phyloP scores from a whole-genome alignment of 257 asterid species.

The Parsonsia alboflavescens region DNA sequence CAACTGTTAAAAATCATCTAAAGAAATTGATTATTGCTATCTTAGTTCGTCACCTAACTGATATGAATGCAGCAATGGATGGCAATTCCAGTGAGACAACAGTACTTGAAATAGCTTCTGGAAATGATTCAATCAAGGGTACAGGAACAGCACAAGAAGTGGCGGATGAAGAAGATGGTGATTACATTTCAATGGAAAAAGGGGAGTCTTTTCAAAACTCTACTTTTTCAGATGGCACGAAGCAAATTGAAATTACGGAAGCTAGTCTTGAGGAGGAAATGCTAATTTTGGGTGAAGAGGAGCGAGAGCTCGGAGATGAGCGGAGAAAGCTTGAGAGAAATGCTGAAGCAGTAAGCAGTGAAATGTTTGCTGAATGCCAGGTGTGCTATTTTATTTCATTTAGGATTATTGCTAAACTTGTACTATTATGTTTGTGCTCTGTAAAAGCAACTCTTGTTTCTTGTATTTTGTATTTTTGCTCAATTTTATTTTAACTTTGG shows the following conservation, averaged over 20 bases:
- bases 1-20: conserved; percentile 19
- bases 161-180: conserved; percentile 25
- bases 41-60: conserved; percentile 24
- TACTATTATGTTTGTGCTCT: neutral
- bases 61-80: conserved; percentile 25
- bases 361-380: conserved; percentile 97
- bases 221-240: conserved; percentile 25
- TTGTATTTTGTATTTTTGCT: neutral
- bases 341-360: conserved; percentile 85
- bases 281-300: conserved; percentile 51
- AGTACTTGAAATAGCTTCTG: conserved; percentile 25
- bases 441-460: neutral
- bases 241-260: conserved; percentile 33
- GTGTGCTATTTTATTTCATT: conserved; percentile 24
- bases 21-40: conserved; percentile 20
- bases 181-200: conserved; percentile 21
- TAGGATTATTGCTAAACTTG: neutral
- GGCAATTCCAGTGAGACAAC: conserved; percentile 17
- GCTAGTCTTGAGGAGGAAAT: conserved; percentile 65
- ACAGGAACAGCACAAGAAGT: conserved; percentile 23
- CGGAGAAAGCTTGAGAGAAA: conserved; percentile 77
- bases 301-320: conserved; percentile 63
- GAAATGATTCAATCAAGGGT: conserved; percentile 24
- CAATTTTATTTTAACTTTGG: neutral
- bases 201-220: conserved; percentile 21